These are phyloP conservation scores for Encephalitozoon intestinalis DNA, from an alignment of 371 early-diverging fungal genomes.

Conservation along the genomic window DNA sequence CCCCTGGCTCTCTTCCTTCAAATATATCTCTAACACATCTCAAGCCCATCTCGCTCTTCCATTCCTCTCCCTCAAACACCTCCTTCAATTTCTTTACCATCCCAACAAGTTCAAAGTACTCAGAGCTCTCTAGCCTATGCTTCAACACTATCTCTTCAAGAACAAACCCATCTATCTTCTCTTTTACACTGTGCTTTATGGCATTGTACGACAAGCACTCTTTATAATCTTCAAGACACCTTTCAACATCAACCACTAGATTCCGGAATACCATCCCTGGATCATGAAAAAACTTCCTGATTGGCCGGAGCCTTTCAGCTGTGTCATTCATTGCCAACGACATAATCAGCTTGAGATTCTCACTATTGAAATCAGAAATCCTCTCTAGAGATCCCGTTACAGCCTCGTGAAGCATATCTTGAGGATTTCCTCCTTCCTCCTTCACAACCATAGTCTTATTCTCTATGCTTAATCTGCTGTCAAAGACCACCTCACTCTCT, in stretches of 20 bases:
- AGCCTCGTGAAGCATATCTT: not conserved
- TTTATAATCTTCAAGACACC: conserved; percentile 29
- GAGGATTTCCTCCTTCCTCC: not conserved
- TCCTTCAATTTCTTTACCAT: conserved; percentile 24
- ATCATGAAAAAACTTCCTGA: conserved; percentile 36
- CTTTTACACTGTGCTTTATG: not conserved
- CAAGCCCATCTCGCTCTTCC: conserved; percentile 32
- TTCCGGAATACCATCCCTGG: not conserved
- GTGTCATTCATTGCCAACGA: conserved; percentile 32
- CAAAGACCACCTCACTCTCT: conserved; percentile 30
- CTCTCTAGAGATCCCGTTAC: not conserved
- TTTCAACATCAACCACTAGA: conserved; percentile 23
- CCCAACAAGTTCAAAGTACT: conserved; percentile 30
- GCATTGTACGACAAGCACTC: conserved; percentile 6
- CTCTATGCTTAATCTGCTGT: not conserved
- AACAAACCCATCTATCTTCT: conserved; percentile 39
- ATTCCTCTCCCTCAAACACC: conserved; percentile 24
- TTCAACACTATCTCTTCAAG: conserved; percentile 35
- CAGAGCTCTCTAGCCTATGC: conserved; percentile 8
- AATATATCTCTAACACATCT: conserved; percentile 32
- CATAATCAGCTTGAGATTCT: conserved; percentile 43
- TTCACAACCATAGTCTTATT: not conserved
- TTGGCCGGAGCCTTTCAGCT: conserved; percentile 5
- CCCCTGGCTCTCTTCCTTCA: conserved; percentile 5
- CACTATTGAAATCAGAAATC: conserved; percentile 26